A percentile compares a stretch with the other conserved stretches of the same genome.
Evolutionary conservation across 108 stramenopile species (phyloP).

Genomic region (Cyclotella kingstonii): DNA sequence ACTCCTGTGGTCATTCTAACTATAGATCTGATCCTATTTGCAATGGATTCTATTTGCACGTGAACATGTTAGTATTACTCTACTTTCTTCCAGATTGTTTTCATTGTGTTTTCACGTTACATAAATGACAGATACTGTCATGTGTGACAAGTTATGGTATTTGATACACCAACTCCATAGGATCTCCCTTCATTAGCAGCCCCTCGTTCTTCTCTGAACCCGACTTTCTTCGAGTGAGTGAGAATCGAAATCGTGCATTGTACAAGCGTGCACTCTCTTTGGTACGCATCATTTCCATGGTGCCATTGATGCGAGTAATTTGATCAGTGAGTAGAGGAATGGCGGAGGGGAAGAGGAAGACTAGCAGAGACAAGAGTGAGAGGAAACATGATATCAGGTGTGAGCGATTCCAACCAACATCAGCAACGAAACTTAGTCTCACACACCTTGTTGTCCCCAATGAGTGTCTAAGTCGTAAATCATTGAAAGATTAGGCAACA

Average conservation of each 20-base stretch:
- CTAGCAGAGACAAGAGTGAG: too few relatives aligned
- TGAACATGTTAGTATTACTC: too few relatives aligned
- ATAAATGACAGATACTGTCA: neutral
- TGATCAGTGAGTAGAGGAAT: conserved; percentile 73
- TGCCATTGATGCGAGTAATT: conserved; percentile 69
- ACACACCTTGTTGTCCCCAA: conserved; percentile 99
- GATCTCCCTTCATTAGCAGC: conserved; percentile 68
- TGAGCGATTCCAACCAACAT: too few relatives aligned
- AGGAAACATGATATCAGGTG: too few relatives aligned
- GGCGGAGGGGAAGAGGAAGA: conserved; percentile 76
- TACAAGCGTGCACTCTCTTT: conserved; percentile 90
- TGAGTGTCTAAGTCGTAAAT: conserved; percentile 71
- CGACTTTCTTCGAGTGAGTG: conserved; percentile 55
- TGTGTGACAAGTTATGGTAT: conserved; percentile 53
- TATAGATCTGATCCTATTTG: too few relatives aligned
- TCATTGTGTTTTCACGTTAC: too few relatives aligned
- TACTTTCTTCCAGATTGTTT: too few relatives aligned
- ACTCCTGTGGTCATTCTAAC: too few relatives aligned
- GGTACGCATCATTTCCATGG: conserved; percentile 81
- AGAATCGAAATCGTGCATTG: conserved; percentile 68
- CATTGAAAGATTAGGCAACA: neutral
- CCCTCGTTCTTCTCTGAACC: conserved; percentile 47
- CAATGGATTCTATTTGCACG: too few relatives aligned
- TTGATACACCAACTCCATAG: conserved; percentile 71
- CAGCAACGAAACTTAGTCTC: too few relatives aligned